These are phyloP conservation scores for Coniferiporia weirii DNA, from an alignment of 1,284 basidiomycete genomes.

Conservation along the genomic window DNA sequence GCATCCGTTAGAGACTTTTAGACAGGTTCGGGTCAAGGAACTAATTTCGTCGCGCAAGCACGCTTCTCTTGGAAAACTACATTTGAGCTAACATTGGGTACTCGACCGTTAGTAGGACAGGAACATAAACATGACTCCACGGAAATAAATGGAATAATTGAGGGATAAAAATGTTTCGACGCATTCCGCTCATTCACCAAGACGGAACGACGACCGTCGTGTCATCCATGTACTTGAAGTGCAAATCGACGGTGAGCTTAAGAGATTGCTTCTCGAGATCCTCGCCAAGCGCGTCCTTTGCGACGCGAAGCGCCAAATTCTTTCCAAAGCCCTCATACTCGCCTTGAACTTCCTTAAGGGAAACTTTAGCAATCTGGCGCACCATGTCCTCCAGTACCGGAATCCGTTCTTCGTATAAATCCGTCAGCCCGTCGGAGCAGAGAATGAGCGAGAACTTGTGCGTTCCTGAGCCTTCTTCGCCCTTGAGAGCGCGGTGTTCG, in stretches of 20 bases:
- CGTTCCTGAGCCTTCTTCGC: conserved; percentile 18
- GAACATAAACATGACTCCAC: too few relatives aligned
- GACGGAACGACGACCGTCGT: conserved; percentile 48
- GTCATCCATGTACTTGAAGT: conserved; percentile 63
- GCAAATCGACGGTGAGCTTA: conserved; percentile 56
- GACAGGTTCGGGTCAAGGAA: too few relatives aligned
- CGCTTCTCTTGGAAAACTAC: too few relatives aligned
- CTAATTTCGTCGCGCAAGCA: too few relatives aligned
- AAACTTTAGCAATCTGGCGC: conserved; percentile 27
- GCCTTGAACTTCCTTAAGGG: conserved; percentile 1
- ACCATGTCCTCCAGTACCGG: conserved; percentile 46
- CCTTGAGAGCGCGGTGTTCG: conserved; percentile 43
- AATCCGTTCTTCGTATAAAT: conserved; percentile 45
- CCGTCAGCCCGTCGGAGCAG: conserved; percentile 62
- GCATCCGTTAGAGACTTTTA: too few relatives aligned
- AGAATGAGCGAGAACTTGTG: conserved; percentile 49
- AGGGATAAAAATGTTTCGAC: too few relatives aligned
- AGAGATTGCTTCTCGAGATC: conserved; percentile 45
- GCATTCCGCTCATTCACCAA: not conserved
- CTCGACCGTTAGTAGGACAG: too few relatives aligned
- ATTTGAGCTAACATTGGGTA: too few relatives aligned
- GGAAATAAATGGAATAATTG: not conserved
- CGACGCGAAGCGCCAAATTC: conserved; percentile 45
- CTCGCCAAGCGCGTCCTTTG: conserved; percentile 51
- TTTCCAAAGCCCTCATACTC: conserved; percentile 6